A percentile compares a stretch with the other conserved stretches of the same genome.
Conservation (phyloP, 495 filamentous ascomycete genomes). For the Penicillium macrosclerotiorum region DNA sequence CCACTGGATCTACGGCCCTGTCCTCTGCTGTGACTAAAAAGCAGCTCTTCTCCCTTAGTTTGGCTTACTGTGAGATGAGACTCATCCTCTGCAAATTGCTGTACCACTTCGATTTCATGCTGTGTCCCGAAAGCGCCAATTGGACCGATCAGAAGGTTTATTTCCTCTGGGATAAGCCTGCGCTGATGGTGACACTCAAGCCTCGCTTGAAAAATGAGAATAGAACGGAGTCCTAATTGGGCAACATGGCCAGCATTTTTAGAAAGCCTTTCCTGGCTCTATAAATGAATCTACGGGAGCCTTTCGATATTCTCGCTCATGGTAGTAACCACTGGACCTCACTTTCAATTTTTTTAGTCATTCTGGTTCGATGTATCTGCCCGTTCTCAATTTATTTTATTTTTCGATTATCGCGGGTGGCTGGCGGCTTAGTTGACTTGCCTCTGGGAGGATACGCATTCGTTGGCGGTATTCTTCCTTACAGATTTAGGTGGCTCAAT, state of each 20-base stretch:
- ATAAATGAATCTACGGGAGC: not conserved
- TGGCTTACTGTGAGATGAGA: slow-evolving; percentile 57
- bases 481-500: too few relatives aligned
- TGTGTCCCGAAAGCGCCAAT: slow-evolving; percentile 27
- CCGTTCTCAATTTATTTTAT: too few relatives aligned
- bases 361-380: too few relatives aligned
- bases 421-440: too few relatives aligned
- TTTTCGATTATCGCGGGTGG: too few relatives aligned
- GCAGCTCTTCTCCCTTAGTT: slow-evolving; percentile 17
- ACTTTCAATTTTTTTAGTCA: too few relatives aligned
- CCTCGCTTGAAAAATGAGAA: slow-evolving; percentile 1
- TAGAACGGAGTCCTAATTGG: not conserved
- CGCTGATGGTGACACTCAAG: slow-evolving; percentile 26
- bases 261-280: too few relatives aligned
- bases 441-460: too few relatives aligned
- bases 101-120: slow-evolving; percentile 51
- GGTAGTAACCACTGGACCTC: too few relatives aligned
- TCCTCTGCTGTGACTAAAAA: not conserved
- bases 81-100: slow-evolving; percentile 51
- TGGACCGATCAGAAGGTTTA: slow-evolving; percentile 44
- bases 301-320: not conserved
- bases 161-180: slow-evolving; percentile 46
- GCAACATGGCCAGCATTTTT: too few relatives aligned
- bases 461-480: too few relatives aligned
- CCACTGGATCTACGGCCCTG: not conserved